A percentile compares a stretch with the other conserved stretches of the same genome.
Conservation (phyloP, 495 filamentous ascomycete genomes). For the Penicillium alfredii region DNA sequence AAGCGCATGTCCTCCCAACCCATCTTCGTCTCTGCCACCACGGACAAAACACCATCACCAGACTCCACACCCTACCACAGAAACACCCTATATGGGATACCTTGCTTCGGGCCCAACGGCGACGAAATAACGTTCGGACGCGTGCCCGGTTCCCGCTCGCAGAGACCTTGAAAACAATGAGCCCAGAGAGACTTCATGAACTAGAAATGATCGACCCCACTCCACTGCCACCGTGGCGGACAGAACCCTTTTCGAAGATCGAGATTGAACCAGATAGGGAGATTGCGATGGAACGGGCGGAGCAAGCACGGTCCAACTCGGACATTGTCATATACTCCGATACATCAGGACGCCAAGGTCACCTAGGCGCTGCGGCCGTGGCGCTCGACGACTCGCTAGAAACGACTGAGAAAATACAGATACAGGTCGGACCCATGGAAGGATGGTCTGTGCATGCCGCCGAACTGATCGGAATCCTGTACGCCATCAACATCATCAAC, state of each 20-base stretch:
- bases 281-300: conserved; percentile 4
- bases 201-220: conserved; percentile 19
- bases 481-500: conserved; percentile 4
- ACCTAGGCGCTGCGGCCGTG: conserved; percentile 10
- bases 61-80: conserved; percentile 9
- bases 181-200: conserved; percentile 6
- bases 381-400: conserved; percentile 5
- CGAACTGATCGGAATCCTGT: conserved; percentile 10
- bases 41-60: conserved; percentile 2
- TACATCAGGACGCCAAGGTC: conserved; percentile 6
- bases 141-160: conserved; percentile 12
- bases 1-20: too few relatives aligned
- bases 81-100: conserved; percentile 6
- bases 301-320: neutral
- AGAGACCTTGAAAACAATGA: conserved; percentile 14
- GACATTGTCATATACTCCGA: conserved; percentile 10
- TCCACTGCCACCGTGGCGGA: conserved; percentile 10
- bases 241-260: conserved; percentile 10
- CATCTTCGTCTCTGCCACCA: too few relatives aligned
- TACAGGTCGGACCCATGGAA: conserved; percentile 9
- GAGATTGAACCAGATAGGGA: conserved; percentile 13
- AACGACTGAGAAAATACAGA: conserved; percentile 3
- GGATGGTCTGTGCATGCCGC: conserved; percentile 13
- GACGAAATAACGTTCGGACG: conserved; percentile 8
- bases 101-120: conserved; percentile 6